These are phyloP conservation scores for Rhododendron mucronatum DNA, from an alignment of 148 eudicot genomes.

Conservation along the genomic window DNA sequence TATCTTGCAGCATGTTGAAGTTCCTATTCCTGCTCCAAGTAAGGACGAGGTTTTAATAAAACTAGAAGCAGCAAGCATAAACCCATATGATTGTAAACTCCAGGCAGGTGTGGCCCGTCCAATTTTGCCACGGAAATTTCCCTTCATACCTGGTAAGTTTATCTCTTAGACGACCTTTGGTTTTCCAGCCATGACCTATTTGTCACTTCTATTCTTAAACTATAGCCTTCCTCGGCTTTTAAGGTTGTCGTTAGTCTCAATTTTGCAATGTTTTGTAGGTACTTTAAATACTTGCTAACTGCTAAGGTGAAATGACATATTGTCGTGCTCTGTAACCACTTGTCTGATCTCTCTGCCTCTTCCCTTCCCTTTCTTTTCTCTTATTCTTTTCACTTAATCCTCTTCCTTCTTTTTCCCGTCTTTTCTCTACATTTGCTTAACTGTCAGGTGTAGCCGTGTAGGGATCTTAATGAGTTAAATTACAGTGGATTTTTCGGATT, in stretches of 20 bases:
- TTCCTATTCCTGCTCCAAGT: slow-evolving; percentile 61
- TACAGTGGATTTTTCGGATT: background rate
- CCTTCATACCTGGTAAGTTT: slow-evolving; percentile 56
- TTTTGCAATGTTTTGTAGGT: too few species aligned
- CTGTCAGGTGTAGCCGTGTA: background rate
- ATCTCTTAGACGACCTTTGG: background rate
- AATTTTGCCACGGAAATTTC: slow-evolving; percentile 59
- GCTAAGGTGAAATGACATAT: background rate
- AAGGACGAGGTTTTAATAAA: slow-evolving; percentile 63
- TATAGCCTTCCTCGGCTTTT: too few species aligned
- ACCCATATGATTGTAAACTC: slow-evolving; percentile 75
- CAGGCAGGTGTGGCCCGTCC: slow-evolving; percentile 58
- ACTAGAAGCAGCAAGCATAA: slow-evolving; percentile 69
- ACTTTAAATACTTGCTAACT: too few species aligned
- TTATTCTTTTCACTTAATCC: background rate
- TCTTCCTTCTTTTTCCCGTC: background rate
- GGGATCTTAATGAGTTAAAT: background rate
- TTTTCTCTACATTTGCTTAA: background rate
- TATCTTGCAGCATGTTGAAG: slow-evolving; percentile 66
- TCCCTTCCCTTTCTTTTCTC: background rate
- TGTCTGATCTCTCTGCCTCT: background rate
- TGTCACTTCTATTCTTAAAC: background rate
- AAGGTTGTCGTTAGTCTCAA: too few species aligned
- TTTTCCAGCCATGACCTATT: background rate
- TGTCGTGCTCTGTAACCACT: too few species aligned